Conservation (phyloP, 2,329 filamentous ascomycete species). For the Macrophomina tecta region DNA sequence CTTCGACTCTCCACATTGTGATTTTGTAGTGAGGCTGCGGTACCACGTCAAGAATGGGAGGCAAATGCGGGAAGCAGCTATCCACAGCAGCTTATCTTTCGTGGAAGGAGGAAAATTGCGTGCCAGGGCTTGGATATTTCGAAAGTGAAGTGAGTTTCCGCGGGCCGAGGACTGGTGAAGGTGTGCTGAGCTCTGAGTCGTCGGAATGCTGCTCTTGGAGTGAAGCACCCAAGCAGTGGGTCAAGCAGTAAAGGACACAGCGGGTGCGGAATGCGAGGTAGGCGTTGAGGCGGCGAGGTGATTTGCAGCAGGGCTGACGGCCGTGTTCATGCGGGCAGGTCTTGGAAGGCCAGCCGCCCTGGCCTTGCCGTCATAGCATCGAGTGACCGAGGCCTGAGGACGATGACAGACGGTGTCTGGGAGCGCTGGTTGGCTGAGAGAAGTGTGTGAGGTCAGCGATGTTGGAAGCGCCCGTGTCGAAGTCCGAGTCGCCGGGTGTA, state of each 20-base stretch:
- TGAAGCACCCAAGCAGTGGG: not conserved
- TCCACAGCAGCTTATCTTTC: not conserved
- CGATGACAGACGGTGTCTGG: not conserved
- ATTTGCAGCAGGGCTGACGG: not conserved
- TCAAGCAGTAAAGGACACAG: too few species aligned
- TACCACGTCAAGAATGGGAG: not conserved
- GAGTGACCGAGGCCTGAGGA: not conserved
- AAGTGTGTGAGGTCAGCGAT: conserved; percentile 1
- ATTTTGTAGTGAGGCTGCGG: not conserved
- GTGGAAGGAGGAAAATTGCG: not conserved
- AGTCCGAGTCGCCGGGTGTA: conserved; percentile 1
- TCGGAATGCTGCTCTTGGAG: not conserved
- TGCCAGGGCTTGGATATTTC: not conserved
- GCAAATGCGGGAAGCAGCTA: not conserved
- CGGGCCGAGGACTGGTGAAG: not conserved
- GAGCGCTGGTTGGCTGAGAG: not conserved
- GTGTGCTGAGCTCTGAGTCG: not conserved
- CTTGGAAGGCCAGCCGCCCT: not conserved
- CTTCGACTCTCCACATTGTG: not conserved
- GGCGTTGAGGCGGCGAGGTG: not conserved
- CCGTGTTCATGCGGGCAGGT: not conserved
- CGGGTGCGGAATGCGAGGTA: not conserved
- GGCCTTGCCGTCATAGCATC: not conserved
- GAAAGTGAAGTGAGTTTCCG: conserved; percentile 2
- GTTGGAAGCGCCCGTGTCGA: not conserved